Conservation (phyloP, 495 filamentous ascomycete genomes). For the Xylaria grammica region DNA sequence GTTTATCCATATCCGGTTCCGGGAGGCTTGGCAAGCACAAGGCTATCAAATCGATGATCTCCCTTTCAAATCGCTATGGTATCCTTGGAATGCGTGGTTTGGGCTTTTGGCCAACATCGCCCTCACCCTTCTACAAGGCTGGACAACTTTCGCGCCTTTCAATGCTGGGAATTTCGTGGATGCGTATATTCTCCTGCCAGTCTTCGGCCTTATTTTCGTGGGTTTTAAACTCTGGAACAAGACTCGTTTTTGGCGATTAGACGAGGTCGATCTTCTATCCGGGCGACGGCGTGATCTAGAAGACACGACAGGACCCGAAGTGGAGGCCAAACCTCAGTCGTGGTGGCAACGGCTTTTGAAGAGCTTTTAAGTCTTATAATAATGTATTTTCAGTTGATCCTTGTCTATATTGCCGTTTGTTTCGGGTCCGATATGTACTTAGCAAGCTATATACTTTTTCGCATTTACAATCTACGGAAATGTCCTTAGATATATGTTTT, state of each 20-base stretch:
- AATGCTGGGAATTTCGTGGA: slow-evolving; percentile 65
- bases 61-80: slow-evolving; percentile 63
- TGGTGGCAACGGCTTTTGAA: slow-evolving; percentile 19
- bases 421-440: slow-evolving; percentile 10
- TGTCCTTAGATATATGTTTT: too few relatives aligned
- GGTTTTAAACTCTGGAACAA: slow-evolving; percentile 65
- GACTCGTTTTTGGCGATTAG: slow-evolving; percentile 55
- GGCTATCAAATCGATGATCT: slow-evolving; percentile 57
- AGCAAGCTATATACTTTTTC: neutral
- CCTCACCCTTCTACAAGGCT: slow-evolving; percentile 69
- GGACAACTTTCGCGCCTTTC: slow-evolving; percentile 59
- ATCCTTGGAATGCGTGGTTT: slow-evolving; percentile 68
- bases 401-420: neutral
- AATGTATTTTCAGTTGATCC: neutral
- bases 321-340: neutral
- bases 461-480: neutral
- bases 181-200: slow-evolving; percentile 69
- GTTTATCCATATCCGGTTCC: slow-evolving; percentile 72
- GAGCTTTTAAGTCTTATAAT: slow-evolving; percentile 10
- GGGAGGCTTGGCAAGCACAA: slow-evolving; percentile 60
- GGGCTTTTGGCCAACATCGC: slow-evolving; percentile 65
- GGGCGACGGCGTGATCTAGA: slow-evolving; percentile 59
- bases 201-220: slow-evolving; percentile 65
- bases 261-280: slow-evolving; percentile 66
- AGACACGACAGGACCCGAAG: slow-evolving; percentile 27